phyloP scores from a whole-genome alignment of 257 asterid species.

The Asclepias syriaca region DNA sequence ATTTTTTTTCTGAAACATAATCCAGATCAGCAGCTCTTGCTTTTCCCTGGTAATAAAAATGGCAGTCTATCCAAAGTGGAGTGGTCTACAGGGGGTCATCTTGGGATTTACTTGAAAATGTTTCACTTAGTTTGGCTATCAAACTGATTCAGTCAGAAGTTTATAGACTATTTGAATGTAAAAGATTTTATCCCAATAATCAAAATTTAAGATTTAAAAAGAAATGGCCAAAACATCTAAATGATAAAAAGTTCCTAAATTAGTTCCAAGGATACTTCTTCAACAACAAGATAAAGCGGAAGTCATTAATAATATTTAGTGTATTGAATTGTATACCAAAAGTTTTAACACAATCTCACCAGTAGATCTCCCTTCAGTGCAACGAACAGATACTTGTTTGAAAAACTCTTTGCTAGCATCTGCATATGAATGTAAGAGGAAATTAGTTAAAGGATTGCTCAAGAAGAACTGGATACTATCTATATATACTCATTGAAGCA shows the following conservation, averaged over 20 bases:
- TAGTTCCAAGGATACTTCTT: neutral
- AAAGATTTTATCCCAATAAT: neutral
- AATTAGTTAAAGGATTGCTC: neutral
- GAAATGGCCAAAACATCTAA: neutral
- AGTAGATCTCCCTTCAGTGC: constrained; percentile 27
- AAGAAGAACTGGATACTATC: neutral
- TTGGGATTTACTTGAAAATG: neutral
- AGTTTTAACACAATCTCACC: constrained; percentile 25
- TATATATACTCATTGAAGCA: neutral
- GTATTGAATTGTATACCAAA: neutral
- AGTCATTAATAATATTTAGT: neutral
- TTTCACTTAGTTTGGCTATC: neutral
- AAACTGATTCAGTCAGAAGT: neutral
- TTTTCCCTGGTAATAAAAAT: neutral
- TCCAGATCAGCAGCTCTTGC: neutral
- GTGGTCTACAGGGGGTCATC: too few species aligned
- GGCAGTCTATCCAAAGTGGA: neutral
- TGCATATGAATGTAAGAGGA: constrained; percentile 15
- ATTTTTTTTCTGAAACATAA: neutral
- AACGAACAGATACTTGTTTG: constrained; percentile 25
- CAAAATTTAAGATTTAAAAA: neutral
- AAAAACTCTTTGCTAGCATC: constrained; percentile 41
- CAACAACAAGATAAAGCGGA: neutral
- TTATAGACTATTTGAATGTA: neutral
- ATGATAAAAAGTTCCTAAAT: neutral